Base-by-base conservation (phyloP, 352 stramenopile species). In the Phytophthora europaea region DNA sequence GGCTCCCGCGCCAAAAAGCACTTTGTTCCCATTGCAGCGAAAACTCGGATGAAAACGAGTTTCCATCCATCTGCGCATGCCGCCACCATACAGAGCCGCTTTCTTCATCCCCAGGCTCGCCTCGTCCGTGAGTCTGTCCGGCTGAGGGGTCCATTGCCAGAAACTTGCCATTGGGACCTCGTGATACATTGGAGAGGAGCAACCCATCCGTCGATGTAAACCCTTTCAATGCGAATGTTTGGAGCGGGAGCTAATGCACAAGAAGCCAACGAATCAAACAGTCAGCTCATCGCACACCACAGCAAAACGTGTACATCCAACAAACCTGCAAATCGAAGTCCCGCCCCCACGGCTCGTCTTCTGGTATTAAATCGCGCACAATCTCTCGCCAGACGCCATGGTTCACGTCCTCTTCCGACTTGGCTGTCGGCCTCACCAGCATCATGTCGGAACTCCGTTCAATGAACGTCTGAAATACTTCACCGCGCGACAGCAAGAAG, bases 381-480 rank as follows among this genome's bases (percentile, higher is more conserved):
- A 83, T 70, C 18, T 83, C 78, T 34, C 70, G 65, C 89, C 89
- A 95, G 5, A 94, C 50, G 23, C 75, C 67, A 64, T 91, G 58
- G 43, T 93, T 92, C 23, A 95, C 56, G 31, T 94, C 85, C 10
- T 91, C 83, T 53, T 93, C 76, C 0, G 85, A 86, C 55, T 90
- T 87, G 9, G 62, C 58, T 3, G 73, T 87, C 5, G 87, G 87
- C 15, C 80, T 85, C 13, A 65, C 9, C 0, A 76, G 65, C 85
- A 95, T 94, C 53, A 90, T 67, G 4, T 78, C 64, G 45, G 79
- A 83, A 64, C 75, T 92, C 3, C 83, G 76, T 45, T 95, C 87
- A 43, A 95, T 80, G 13, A 95, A 82, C 36, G 85, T 79, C 64
- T 94, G 85, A 52, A 93, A 94, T 13, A 95, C 54, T 62, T 94